These are phyloP conservation scores for Metschnikowia colocasiae DNA, from an alignment of 805 yeast genomes.

Conservation along the genomic window DNA sequence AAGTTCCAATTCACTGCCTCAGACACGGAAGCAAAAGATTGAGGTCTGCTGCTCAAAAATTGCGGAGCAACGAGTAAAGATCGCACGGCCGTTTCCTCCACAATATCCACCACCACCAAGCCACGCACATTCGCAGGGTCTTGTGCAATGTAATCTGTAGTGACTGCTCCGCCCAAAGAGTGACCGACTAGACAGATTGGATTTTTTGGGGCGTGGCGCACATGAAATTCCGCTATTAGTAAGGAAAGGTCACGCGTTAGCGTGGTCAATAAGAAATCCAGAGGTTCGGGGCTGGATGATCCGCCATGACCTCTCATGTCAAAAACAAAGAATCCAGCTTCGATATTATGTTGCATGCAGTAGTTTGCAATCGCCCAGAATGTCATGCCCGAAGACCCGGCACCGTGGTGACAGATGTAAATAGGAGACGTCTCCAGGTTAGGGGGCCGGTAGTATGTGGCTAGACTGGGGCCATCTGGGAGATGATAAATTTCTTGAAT, in stretches of 20 bases:
- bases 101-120: conserved; percentile 79
- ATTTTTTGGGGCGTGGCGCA: conserved; percentile 11
- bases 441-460: conserved; percentile 61
- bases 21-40: conserved; percentile 45
- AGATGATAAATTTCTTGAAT: conserved; percentile 19
- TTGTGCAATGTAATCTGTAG: conserved; percentile 48
- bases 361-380: conserved; percentile 53
- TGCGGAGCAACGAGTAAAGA: conserved; percentile 63
- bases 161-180: conserved; percentile 86
- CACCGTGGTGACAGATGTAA: conserved; percentile 87
- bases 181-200: conserved; percentile 72
- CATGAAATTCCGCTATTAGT: conserved; percentile 40
- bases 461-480: conserved; percentile 16
- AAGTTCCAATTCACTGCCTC: conserved; percentile 84
- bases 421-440: conserved; percentile 42
- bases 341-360: conserved; percentile 39
- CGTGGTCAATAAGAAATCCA: conserved; percentile 43
- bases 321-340: conserved; percentile 52
- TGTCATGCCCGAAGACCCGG: conserved; percentile 83
- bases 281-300: conserved; percentile 15
- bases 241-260: conserved; percentile 57
- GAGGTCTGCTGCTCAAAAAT: conserved; percentile 68
- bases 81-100: conserved; percentile 84
- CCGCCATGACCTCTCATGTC: conserved; percentile 88
- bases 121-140: conserved; percentile 49